Evolutionary conservation across 2,329 filamentous ascomycete species (phyloP).

Genomic region (Aspergillus persii): DNA sequence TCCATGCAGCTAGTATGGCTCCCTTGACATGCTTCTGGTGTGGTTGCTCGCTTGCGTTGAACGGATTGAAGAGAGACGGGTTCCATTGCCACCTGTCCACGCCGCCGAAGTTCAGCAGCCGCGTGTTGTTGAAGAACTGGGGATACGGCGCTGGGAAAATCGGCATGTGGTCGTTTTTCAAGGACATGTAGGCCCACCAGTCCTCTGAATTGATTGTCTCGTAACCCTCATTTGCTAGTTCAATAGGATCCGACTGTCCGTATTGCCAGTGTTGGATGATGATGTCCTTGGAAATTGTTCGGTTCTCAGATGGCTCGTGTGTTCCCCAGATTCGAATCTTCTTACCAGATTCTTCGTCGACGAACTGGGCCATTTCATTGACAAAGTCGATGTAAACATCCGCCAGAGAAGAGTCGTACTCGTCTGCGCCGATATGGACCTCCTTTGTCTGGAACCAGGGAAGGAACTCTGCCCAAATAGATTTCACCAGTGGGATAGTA

Average conservation of each 20-base stretch:
- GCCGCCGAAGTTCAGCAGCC: slow-evolving; percentile 51
- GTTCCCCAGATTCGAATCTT: slow-evolving; percentile 57
- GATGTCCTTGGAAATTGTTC: slow-evolving; percentile 46
- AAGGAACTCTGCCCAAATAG: slow-evolving; percentile 55
- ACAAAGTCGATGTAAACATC: slow-evolving; percentile 55
- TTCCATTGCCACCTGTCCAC: slow-evolving; percentile 46
- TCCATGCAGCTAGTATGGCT: slow-evolving; percentile 53
- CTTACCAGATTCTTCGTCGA: slow-evolving; percentile 45
- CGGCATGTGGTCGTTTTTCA: slow-evolving; percentile 55
- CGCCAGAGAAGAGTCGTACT: slow-evolving; percentile 48
- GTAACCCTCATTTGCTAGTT: slow-evolving; percentile 48
- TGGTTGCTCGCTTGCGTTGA: slow-evolving; percentile 50
- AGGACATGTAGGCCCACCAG: slow-evolving; percentile 54
- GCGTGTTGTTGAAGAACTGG: slow-evolving; percentile 47
- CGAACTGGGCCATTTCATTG: slow-evolving; percentile 51
- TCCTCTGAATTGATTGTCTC: slow-evolving; percentile 56
- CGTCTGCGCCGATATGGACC: slow-evolving; percentile 57
- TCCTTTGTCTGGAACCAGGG: slow-evolving; percentile 58
- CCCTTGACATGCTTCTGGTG: slow-evolving; percentile 45
- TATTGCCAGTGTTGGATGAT: slow-evolving; percentile 58
- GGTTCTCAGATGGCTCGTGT: slow-evolving; percentile 44
- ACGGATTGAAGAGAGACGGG: slow-evolving; percentile 52
- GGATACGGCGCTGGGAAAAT: slow-evolving; percentile 51
- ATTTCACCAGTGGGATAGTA: slow-evolving; percentile 53
- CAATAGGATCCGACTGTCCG: slow-evolving; percentile 52